Conservation (phyloP, 768 basidiomycete genomes). For the Termitomyces titanicus region DNA sequence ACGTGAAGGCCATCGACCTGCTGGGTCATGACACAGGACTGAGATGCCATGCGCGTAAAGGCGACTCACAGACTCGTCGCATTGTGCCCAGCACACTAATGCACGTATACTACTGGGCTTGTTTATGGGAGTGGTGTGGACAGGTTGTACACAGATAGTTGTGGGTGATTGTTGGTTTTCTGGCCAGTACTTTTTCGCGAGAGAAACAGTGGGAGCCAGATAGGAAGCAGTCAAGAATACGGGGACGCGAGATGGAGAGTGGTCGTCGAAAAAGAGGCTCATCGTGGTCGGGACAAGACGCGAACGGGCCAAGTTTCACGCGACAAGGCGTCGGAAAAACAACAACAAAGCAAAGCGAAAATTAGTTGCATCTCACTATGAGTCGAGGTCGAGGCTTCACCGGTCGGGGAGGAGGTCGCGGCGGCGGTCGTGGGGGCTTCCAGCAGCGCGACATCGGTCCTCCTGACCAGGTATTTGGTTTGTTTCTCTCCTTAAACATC, state of each 20-base stretch:
- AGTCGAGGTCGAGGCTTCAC: constrained; percentile 41
- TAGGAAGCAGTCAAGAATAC: constrained; percentile 22
- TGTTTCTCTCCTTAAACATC: constrained; percentile 16
- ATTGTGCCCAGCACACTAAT: constrained; percentile 29
- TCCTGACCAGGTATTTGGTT: constrained; percentile 76
- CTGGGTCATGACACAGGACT: constrained; percentile 1
- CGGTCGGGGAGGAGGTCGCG: constrained; percentile 54
- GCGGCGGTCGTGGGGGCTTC: constrained; percentile 68
- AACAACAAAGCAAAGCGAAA: constrained; percentile 16
- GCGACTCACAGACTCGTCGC: constrained; percentile 34
- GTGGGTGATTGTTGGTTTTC: constrained; percentile 9
- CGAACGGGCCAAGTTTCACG: constrained; percentile 6
- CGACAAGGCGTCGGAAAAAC: constrained; percentile 7
- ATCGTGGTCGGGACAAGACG: constrained; percentile 14
- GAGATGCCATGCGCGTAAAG: constrained; percentile 2
- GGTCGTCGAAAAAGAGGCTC: constrained; percentile 27
- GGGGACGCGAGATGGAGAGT: constrained; percentile 17
- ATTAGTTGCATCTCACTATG: constrained; percentile 9
- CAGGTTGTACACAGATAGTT: constrained; percentile 14
- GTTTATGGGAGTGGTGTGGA: neutral
- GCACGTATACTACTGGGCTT: constrained; percentile 2
- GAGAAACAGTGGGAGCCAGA: constrained; percentile 20
- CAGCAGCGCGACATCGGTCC: constrained; percentile 73
- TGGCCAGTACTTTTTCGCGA: constrained; percentile 31
- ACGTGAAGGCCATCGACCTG: constrained; percentile 34